Conservation (phyloP, 2,329 filamentous ascomycete genomes). For the Madurella fahalii region DNA sequence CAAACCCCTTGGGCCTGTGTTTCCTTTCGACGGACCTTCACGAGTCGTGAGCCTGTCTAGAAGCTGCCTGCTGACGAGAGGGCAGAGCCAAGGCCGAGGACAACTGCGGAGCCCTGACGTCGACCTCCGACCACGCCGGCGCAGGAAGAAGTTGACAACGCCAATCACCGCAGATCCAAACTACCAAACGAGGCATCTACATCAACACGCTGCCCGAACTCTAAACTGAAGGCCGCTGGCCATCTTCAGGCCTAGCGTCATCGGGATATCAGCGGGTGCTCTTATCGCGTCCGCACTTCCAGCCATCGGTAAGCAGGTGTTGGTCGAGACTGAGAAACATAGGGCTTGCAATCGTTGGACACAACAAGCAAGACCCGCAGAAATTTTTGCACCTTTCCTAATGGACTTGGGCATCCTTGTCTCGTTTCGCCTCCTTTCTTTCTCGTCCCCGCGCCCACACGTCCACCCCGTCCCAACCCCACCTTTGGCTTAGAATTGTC, state of each 20-base stretch:
- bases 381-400: too few relatives aligned
- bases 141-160: neutral
- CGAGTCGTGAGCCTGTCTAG: slow-evolving; percentile 16
- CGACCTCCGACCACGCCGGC: slow-evolving; percentile 11
- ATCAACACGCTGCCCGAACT: too few relatives aligned
- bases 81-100: slow-evolving; percentile 14
- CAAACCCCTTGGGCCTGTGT: slow-evolving; percentile 14
- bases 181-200: neutral
- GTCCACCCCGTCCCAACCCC: neutral
- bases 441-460: neutral
- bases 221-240: too few relatives aligned
- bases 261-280: neutral
- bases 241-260: too few relatives aligned
- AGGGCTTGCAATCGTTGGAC: neutral
- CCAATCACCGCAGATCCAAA: slow-evolving; percentile 7
- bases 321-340: neutral
- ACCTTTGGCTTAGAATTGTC: neutral
- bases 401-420: too few relatives aligned
- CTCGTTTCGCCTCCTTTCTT: neutral
- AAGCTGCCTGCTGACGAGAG: slow-evolving; percentile 21
- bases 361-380: neutral
- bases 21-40: slow-evolving; percentile 17
- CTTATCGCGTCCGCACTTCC: neutral
- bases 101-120: slow-evolving; percentile 8
- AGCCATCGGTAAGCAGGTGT: neutral